phyloP scores from a whole-genome alignment of 257 asterid genomes.

The Solanum appendiculatum region DNA sequence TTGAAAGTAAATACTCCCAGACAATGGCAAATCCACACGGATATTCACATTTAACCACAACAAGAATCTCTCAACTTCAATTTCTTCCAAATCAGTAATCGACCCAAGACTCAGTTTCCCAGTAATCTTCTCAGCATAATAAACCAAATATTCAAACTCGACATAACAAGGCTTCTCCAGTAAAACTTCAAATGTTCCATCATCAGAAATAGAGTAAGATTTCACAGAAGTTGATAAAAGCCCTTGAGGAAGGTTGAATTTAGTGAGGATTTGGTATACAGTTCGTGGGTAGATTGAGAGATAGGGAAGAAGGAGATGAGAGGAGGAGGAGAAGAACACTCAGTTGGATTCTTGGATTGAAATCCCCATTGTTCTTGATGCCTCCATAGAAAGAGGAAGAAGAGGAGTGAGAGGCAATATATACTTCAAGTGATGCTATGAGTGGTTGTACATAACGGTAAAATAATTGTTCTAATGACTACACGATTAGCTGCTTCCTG shows the following conservation, averaged over 20 bases:
- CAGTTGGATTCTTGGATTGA: background rate
- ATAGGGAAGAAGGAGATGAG: background rate
- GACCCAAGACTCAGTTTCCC: constrained; percentile 71
- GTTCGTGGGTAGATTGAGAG: background rate
- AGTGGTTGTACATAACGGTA: background rate
- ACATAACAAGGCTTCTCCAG: constrained; percentile 61
- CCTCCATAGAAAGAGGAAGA: background rate
- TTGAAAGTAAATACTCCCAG: too few species aligned
- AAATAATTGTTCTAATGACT: background rate
- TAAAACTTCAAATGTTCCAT: constrained; percentile 55
- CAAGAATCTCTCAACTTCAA: constrained; percentile 61
- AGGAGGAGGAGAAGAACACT: background rate
- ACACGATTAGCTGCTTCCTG: too few species aligned
- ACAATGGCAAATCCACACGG: too few species aligned
- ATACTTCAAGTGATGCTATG: background rate
- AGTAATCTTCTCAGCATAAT: constrained; percentile 52
- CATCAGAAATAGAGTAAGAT: constrained; percentile 51
- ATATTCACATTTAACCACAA: constrained; percentile 86
- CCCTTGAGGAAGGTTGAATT: constrained; percentile 66
- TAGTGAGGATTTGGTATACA: constrained; percentile 52
- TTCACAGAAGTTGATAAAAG: constrained; percentile 73
- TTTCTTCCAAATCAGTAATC: constrained; percentile 50
- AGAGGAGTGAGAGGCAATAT: background rate
- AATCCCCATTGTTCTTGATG: background rate
- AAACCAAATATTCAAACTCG: constrained; percentile 71